These are phyloP conservation scores for Shiraia sp. DNA, from an alignment of 2,329 filamentous ascomycete species.

Conservation along the genomic window DNA sequence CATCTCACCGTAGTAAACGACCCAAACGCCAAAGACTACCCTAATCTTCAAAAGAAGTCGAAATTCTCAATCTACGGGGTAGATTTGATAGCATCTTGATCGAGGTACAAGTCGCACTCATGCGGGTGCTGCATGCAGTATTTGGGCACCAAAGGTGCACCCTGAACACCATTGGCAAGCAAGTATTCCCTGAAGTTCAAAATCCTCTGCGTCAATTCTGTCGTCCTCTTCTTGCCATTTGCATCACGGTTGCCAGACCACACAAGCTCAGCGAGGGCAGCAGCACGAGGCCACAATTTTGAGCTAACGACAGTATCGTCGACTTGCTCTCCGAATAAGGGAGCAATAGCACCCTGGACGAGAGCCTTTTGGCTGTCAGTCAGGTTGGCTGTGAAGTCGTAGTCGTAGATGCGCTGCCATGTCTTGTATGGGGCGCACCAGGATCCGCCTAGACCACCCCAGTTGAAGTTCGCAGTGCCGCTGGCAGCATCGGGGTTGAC, in stretches of 20 bases:
- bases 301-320: slow-evolving; percentile 56
- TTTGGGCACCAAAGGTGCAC: slow-evolving; percentile 58
- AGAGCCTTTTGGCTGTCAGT: slow-evolving; percentile 53
- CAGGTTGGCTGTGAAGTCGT: slow-evolving; percentile 58
- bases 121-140: slow-evolving; percentile 63
- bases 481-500: slow-evolving; percentile 52
- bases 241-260: slow-evolving; percentile 60
- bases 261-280: slow-evolving; percentile 58
- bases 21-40: no score
- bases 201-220: slow-evolving; percentile 58
- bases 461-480: slow-evolving; percentile 57
- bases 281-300: slow-evolving; percentile 61
- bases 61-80: neutral
- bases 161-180: slow-evolving; percentile 57
- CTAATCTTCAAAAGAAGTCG: no score
- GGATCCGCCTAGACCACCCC: slow-evolving; percentile 57
- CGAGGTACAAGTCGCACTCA: slow-evolving; percentile 58
- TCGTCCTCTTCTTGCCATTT: slow-evolving; percentile 56
- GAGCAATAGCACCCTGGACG: slow-evolving; percentile 56
- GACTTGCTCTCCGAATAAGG: slow-evolving; percentile 60
- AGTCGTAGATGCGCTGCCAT: slow-evolving; percentile 64
- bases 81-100: slow-evolving; percentile 47
- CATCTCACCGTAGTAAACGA: no score
- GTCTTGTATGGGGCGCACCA: slow-evolving; percentile 65
- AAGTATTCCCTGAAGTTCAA: slow-evolving; percentile 65